Evolutionary conservation across 2,329 filamentous ascomycete genomes (phyloP), one percentile per base, ranked within the genome.

Genomic region (Aphanoascus verrucosus): DNA sequence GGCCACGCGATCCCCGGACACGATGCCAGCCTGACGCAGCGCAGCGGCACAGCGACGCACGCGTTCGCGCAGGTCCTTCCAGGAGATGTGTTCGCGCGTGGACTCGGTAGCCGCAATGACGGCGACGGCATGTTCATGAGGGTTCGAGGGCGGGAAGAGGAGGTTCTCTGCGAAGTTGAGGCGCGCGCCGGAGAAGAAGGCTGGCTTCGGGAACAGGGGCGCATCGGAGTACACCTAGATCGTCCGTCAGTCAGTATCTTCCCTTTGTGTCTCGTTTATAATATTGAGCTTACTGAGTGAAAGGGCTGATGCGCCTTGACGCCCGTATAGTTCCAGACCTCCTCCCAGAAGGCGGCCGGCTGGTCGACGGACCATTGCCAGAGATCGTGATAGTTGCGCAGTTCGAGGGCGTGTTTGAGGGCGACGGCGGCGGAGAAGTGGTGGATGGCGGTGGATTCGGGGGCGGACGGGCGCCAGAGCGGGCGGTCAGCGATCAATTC

Each of bases 91-190:
- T 61, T 86, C 78, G 49, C 79, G 76, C 12, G 73, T 73, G 1
- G 79, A 81, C 71, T 97, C 91, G 9, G 88, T 95, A 3, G 81
- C 84, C 23, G 85, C 86, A 62, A 96, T 85, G 44, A 94, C 77
- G 15, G 90, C 90, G 5, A 80, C 70, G 3, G 78, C 75, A 44
- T 81, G 69, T 49, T 83, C 78, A 58, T 84, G 62, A 19, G 69
- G 70, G 37, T 78, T 73, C 48, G 75, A 75, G 1, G 74, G 68
- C 2, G 91, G 91, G 67, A 84, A 96, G 2, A 98, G 81, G 52
- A 97, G 76, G 67, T 98, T 98, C 72, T 97, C 88, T 23, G 91
- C 90, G 66, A 96, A 97, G 69, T 97, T 98, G 59, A 97, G 76
- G 55, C 76, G 82, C 12, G 86, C 80, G 8, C 84, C 84, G 54